A percentile compares a stretch with the other conserved stretches of the same genome.
Evolutionary conservation across 805 yeast species (phyloP).

Genomic region (Lachancea thermotolerans): DNA sequence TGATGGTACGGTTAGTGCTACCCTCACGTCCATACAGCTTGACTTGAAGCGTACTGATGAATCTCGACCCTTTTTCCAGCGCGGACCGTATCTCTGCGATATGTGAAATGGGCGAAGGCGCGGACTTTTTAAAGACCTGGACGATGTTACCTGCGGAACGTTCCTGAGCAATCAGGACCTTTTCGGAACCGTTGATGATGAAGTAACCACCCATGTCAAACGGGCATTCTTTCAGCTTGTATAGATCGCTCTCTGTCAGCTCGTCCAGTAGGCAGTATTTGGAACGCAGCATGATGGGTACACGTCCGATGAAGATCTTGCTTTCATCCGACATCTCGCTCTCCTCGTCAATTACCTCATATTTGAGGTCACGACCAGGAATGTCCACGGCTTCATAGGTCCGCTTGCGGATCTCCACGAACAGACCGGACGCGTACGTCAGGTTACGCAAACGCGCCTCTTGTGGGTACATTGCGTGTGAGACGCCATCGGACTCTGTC

Average conservation of each 20-base stretch:
- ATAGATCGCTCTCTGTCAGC: constrained; percentile 85
- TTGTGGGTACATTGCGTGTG: constrained; percentile 97
- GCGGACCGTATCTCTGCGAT: constrained; percentile 97
- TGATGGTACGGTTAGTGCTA: constrained; percentile 71
- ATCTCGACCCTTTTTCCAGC: constrained; percentile 92
- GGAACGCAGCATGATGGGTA: constrained; percentile 96
- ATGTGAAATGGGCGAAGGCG: constrained; percentile 93
- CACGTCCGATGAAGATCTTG: constrained; percentile 89
- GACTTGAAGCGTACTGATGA: constrained; percentile 89
- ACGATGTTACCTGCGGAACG: constrained; percentile 98
- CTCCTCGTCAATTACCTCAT: constrained; percentile 46
- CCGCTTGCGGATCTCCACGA: constrained; percentile 90
- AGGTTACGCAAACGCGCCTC: constrained; percentile 94
- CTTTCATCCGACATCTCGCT: constrained; percentile 62
- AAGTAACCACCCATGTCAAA: constrained; percentile 99
- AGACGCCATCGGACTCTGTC: constrained; percentile 99
- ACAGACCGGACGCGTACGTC: constrained; percentile 92
- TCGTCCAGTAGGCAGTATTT: constrained; percentile 91
- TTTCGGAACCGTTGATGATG: constrained; percentile 96
- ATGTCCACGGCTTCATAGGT: constrained; percentile 80
- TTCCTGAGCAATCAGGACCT: constrained; percentile 97
- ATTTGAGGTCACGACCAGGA: constrained; percentile 49
- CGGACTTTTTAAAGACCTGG: constrained; percentile 95
- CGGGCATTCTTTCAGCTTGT: constrained; percentile 96
- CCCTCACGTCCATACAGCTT: constrained; percentile 82